Base-by-base conservation (phyloP, 2,329 filamentous ascomycete species). In the Bretziella fagacearum region DNA sequence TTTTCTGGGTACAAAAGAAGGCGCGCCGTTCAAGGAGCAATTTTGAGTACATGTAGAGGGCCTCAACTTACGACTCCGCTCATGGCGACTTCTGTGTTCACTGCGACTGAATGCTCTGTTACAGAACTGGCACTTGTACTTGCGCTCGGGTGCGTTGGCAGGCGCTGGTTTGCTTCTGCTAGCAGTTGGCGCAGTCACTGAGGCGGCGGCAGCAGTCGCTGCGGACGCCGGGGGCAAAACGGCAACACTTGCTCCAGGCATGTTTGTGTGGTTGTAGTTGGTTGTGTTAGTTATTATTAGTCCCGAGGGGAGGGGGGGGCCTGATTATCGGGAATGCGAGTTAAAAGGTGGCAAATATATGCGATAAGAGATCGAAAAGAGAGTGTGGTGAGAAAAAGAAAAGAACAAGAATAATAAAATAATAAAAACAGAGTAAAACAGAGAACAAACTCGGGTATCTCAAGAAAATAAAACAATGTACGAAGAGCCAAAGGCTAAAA, bases 91-190 rank as follows among this genome's bases (percentile, higher is more conserved):
- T 57, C 91, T 78, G 65, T 98, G 91, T 66, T 98, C 91, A 64
- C 86, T 94, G 63, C 91, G 75, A 68, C 87, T 95, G 64, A 98
- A 98, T 54, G 91, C 91, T 64, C 91, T 77, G 67, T 87, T 87
- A 70, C 91, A 96, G 66, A 94, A 96, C 71, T 94, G 86, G 69
- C 91, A 98, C 65, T 96, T 95, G 77, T 98, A 98, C 67, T 95
- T 94, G 71, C 93, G 89, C 70, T 96, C 91, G 48, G 87, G 85
- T 56, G 77, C 48, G 32, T 44, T 50, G 17, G 48, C 39, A 20
- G 44, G 39, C 6, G 48, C 26, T 10, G 35, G 32, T 23, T 47
- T 50, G 13, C 41, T 50, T 18, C 30, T 23, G 39, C 15, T 26
- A 7, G 44, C 80, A 56, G 79, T 67, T 52, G 81, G 71, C 55